Conservation (phyloP, 192 early-diverging fungal genomes). For the Coemansia sp. region DNA sequence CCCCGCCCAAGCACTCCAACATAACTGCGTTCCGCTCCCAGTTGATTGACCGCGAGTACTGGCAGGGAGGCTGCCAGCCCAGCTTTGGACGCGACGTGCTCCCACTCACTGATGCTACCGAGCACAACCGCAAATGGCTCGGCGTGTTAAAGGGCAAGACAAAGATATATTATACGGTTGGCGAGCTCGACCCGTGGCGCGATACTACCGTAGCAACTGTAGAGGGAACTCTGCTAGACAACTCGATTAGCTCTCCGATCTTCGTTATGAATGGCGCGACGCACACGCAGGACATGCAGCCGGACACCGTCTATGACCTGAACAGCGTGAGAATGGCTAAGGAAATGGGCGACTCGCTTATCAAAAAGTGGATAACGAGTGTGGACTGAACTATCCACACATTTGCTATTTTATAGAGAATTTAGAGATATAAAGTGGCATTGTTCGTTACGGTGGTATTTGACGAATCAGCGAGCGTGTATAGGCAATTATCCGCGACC, state of each 20-base stretch:
- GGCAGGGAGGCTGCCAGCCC: conserved; percentile 23
- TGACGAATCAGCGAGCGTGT: too few species aligned
- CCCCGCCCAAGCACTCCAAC: conserved; percentile 18
- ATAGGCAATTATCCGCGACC: too few species aligned
- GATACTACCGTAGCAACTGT: conserved; percentile 6
- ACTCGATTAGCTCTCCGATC: conserved; percentile 16
- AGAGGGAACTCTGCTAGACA: conserved; percentile 13
- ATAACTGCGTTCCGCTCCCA: conserved; percentile 27
- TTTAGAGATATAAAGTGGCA: too few species aligned
- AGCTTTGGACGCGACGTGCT: conserved; percentile 30
- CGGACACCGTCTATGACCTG: conserved; percentile 6
- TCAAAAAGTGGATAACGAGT: conserved; percentile 21
- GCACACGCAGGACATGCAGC: conserved; percentile 24
- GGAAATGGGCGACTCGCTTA: conserved; percentile 11
- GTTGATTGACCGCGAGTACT: conserved; percentile 28
- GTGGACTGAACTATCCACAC: too few species aligned
- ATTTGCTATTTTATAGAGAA: too few species aligned
- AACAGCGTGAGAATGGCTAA: conserved; percentile 17
- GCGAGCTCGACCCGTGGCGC: conserved; percentile 25
- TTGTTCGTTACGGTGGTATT: too few species aligned
- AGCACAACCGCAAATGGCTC: conserved; percentile 25
- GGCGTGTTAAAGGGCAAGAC: conserved; percentile 9
- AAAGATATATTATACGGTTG: conserved; percentile 33
- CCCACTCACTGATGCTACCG: conserved; percentile 10
- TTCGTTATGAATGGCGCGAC: conserved; percentile 26